Evolutionary conservation across 208 protist species (phyloP).

Genomic region (Crithidia sp.): DNA sequence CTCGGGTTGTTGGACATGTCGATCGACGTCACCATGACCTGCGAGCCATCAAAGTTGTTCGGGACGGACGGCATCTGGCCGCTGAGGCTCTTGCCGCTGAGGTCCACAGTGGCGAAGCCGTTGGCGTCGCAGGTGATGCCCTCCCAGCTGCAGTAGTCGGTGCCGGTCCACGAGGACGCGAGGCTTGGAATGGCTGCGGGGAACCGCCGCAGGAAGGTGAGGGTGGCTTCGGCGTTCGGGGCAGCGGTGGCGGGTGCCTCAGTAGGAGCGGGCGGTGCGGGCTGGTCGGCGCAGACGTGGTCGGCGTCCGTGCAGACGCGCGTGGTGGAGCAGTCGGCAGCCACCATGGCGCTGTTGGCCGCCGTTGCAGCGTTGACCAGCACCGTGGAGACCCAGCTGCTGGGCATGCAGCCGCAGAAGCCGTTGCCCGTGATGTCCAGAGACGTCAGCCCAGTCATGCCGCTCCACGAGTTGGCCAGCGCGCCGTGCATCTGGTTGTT

Average conservation of each 20-base stretch:
- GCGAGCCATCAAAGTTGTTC: too few relatives aligned
- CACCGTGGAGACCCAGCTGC: slow-evolving; percentile 9
- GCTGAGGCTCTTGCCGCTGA: too few relatives aligned
- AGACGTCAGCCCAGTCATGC: slow-evolving; percentile 16
- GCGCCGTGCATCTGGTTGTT: slow-evolving; percentile 25
- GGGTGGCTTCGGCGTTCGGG: neutral
- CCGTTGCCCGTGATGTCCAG: slow-evolving; percentile 26
- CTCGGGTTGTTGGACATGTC: too few relatives aligned
- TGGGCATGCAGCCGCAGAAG: slow-evolving; percentile 22
- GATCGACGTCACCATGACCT: too few relatives aligned
- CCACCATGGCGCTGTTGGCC: neutral
- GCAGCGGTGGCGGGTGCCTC: too few relatives aligned
- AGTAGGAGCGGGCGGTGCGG: too few relatives aligned
- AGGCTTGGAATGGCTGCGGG: neutral
- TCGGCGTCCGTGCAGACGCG: neutral
- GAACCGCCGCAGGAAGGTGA: neutral
- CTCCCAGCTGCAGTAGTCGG: too few relatives aligned
- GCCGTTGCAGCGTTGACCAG: slow-evolving; percentile 24
- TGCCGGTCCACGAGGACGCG: too few relatives aligned
- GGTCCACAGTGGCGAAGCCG: too few relatives aligned
- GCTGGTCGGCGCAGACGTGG: neutral
- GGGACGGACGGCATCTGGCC: too few relatives aligned
- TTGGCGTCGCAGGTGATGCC: too few relatives aligned
- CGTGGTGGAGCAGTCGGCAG: neutral
- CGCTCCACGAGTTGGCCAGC: slow-evolving; percentile 17